phyloP scores from a whole-genome alignment of 2,329 filamentous ascomycete genomes.

The Camptophora hylomeconis region DNA sequence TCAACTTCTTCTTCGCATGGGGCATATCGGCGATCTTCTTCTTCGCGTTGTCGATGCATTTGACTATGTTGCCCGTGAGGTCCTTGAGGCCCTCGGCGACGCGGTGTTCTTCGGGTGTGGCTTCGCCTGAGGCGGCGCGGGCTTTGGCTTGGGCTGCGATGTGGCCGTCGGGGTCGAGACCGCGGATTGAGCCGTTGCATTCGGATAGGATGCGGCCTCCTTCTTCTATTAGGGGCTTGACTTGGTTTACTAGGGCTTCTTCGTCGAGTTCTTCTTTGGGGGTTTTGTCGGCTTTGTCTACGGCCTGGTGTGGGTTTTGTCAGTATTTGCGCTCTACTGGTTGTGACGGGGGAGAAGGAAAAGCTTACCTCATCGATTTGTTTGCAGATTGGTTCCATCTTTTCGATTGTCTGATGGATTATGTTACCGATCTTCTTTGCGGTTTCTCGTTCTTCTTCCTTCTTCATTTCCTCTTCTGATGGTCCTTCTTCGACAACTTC shows the following conservation, averaged over 20 bases:
- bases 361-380: constrained; percentile 62
- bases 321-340: constrained; percentile 15
- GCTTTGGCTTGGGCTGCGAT: constrained; percentile 78
- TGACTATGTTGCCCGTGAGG: constrained; percentile 66
- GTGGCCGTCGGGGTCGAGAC: constrained; percentile 75
- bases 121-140: constrained; percentile 60
- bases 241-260: constrained; percentile 71
- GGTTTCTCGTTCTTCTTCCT: constrained; percentile 59
- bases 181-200: constrained; percentile 74
- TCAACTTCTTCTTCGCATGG: constrained; percentile 87
- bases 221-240: constrained; percentile 76
- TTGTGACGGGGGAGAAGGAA: constrained; percentile 2
- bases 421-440: constrained; percentile 62
- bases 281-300: constrained; percentile 67
- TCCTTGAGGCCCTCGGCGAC: constrained; percentile 77
- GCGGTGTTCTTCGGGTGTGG: constrained; percentile 69
- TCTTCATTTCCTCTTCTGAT: constrained; percentile 34
- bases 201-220: constrained; percentile 70
- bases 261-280: constrained; percentile 83
- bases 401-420: constrained; percentile 68
- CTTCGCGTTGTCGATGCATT: constrained; percentile 77
- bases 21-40: constrained; percentile 84
- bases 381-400: constrained; percentile 72
- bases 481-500: constrained; percentile 21
- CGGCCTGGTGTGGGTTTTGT: constrained; percentile 38